Evolutionary conservation across 345 rosid genomes (phyloP).

Genomic region (Arabidopsis arenosa): DNA sequence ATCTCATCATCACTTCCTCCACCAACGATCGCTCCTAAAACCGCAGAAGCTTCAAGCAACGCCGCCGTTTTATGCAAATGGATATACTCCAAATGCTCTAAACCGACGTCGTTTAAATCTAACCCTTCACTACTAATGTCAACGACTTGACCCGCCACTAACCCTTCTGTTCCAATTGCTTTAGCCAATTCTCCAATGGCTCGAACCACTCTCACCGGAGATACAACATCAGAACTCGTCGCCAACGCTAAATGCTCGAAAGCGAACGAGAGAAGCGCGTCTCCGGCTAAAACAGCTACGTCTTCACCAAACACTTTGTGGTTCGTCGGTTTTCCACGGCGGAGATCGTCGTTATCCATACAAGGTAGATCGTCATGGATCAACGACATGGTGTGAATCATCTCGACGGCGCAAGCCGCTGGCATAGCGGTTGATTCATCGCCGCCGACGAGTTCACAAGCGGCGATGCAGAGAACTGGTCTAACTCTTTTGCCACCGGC

Average conservation of each 20-base stretch:
- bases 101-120: conserved; percentile 52
- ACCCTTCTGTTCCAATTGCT: conserved; percentile 66
- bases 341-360: conserved; percentile 95
- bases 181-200: conserved; percentile 78
- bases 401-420: conserved; percentile 87
- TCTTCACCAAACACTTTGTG: conserved; percentile 87
- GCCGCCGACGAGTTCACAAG: conserved; percentile 89
- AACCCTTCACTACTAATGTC: conserved; percentile 74
- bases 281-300: conserved; percentile 88
- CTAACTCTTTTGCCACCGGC: conserved; percentile 92
- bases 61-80: conserved; percentile 91
- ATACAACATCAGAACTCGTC: conserved; percentile 51
- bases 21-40: conserved; percentile 79
- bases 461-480: conserved; percentile 82
- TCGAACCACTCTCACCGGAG: conserved; percentile 56
- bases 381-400: conserved; percentile 95
- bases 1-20: conserved; percentile 75
- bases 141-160: conserved; percentile 92
- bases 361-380: conserved; percentile 96
- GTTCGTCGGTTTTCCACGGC: conserved; percentile 93
- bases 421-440: conserved; percentile 71
- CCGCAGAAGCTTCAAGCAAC: conserved; percentile 79
- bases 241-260: conserved; percentile 77
- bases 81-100: conserved; percentile 78
- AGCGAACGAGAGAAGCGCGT: conserved; percentile 77